Evolutionary conservation across 2,329 filamentous ascomycete genomes (phyloP), one percentile per base, ranked within the genome.

Genomic region (Colletotrichum sp.): DNA sequence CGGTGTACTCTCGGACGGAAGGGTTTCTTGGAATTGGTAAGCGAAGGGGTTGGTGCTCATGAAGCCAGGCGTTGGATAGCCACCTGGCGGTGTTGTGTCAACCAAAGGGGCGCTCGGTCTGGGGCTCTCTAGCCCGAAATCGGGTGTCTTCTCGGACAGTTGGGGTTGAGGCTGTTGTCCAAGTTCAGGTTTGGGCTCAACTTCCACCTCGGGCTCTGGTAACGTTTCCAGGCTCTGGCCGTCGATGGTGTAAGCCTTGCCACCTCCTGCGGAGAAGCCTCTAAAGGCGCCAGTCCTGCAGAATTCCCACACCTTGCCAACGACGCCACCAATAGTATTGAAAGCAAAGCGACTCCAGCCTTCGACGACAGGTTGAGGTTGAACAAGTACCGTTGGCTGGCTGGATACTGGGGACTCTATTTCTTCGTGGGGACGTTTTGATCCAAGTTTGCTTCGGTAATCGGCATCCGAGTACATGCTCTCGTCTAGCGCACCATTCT

Each of bases 251-350:
- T 96, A 98, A 30, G 92, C 92, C 76, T 88, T 89, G 10, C 96
- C 96, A 5, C 94, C 95, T 9, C 96, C 96, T 15, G 96, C 95
- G 77, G 96, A 93, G 83, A 98, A 98, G 0, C 96, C 96, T 71
- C 91, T 90, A 81, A 98, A 98, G 0, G 94, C 91, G 10, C 90
- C 92, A 0, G 87, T 86, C 83, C 88, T 95, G 86, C 96, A 98
- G 80, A 98, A 97, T 79, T 96, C 91, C 90, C 95, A 96, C 1
- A 98, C 92, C 81, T 93, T 96, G 21, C 95, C 94, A 2, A 94
- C 91, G 5, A 94, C 91, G 32, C 89, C 92, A 2, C 92, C 92
- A 9, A 95, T 89, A 0, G 94, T 89, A 55, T 86, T 90, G 36
- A 95, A 86, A 7, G 94, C 90, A 65, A 91, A 84, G 21, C 87